Evolutionary conservation across 192 early-diverging fungal species (phyloP).

Genomic region (Obelidium mucronatum): DNA sequence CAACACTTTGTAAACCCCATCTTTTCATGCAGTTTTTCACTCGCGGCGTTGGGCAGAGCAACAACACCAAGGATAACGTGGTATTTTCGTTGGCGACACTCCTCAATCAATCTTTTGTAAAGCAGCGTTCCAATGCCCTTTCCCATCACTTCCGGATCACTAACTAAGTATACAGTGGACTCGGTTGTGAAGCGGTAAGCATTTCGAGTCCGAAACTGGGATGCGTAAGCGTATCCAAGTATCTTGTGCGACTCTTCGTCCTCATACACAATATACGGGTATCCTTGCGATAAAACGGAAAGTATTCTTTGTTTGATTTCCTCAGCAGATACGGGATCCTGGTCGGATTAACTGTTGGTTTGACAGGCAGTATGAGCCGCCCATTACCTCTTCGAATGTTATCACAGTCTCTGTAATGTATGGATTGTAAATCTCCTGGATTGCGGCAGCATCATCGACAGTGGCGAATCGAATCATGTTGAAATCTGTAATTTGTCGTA

Average conservation of each 20-base stretch:
- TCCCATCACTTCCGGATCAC: neutral
- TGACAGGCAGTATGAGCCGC: too few relatives aligned
- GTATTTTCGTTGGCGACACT: neutral
- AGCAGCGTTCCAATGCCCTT: constrained; percentile 13
- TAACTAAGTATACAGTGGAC: neutral
- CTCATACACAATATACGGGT: constrained; percentile 28
- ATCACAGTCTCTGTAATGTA: constrained; percentile 19
- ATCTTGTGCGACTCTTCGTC: neutral
- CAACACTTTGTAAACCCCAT: constrained; percentile 26
- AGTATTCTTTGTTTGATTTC: constrained; percentile 8
- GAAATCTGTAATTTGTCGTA: too few relatives aligned
- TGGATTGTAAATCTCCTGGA: constrained; percentile 11
- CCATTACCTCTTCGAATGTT: constrained; percentile 32
- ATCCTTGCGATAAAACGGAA: neutral
- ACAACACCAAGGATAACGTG: constrained; percentile 20
- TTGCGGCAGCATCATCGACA: constrained; percentile 14
- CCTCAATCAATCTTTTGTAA: constrained; percentile 7
- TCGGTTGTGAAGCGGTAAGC: constrained; percentile 29
- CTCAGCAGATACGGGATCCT: constrained; percentile 17
- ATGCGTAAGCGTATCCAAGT: constrained; percentile 13
- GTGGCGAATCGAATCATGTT: constrained; percentile 14
- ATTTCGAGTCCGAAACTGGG: constrained; percentile 12
- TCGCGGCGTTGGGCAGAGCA: constrained; percentile 20
- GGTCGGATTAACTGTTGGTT: too few relatives aligned
- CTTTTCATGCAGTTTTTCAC: constrained; percentile 19